These are phyloP conservation scores for Pseudogymnoascus sp. DNA, from an alignment of 2,329 filamentous ascomycete genomes.

Conservation along the genomic window DNA sequence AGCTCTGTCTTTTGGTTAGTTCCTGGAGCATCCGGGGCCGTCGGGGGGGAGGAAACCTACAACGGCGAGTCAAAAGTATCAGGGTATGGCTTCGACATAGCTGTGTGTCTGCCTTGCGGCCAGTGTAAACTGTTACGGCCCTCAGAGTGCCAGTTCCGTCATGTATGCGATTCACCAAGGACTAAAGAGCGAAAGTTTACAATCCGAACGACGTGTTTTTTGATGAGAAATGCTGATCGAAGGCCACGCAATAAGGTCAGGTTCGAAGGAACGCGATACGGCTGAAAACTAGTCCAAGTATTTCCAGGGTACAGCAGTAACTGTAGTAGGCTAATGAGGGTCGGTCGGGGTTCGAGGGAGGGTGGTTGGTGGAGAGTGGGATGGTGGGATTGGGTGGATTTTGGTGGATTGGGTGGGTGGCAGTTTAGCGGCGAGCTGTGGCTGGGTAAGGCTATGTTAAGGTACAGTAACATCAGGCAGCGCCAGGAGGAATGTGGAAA, in stretches of 20 bases:
- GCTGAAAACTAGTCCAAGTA: background rate
- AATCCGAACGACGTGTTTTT: background rate
- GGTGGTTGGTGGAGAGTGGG: background rate
- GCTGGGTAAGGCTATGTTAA: constrained; percentile 5
- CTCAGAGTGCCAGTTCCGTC: constrained; percentile 8
- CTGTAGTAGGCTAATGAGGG: background rate
- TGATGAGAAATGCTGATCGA: background rate
- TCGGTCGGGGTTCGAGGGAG: background rate
- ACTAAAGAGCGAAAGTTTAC: background rate
- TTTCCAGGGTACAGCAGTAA: background rate
- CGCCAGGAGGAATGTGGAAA: background rate
- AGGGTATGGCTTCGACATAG: constrained; percentile 26
- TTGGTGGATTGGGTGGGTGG: background rate
- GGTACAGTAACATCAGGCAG: background rate
- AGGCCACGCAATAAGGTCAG: constrained; percentile 3
- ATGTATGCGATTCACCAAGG: constrained; percentile 3
- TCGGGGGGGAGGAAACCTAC: constrained; percentile 14
- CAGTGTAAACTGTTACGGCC: background rate
- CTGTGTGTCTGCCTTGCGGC: background rate
- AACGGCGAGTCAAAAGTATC: constrained; percentile 24
- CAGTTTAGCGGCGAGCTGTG: background rate
- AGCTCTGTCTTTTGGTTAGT: constrained; percentile 10
- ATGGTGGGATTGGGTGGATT: background rate
- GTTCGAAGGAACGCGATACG: constrained; percentile 5
- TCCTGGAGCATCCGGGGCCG: background rate